Conservation (phyloP, 352 stramenopile genomes). For the Phytophthora chlamydospora region DNA sequence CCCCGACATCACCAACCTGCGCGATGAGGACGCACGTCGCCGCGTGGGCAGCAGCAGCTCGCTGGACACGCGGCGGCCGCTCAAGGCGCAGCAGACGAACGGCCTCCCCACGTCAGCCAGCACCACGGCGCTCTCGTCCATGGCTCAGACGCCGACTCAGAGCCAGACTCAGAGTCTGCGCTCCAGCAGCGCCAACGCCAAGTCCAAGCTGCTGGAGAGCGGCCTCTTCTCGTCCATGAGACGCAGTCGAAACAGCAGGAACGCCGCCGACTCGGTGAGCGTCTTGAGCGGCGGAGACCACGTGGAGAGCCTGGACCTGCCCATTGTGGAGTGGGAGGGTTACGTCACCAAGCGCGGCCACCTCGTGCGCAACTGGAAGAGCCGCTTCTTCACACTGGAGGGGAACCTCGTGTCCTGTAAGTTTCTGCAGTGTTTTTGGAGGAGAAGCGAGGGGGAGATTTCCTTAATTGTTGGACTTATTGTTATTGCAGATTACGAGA, state of each 20-base stretch:
- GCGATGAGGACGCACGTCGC: constrained; percentile 47
- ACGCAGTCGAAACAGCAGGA: constrained; percentile 47
- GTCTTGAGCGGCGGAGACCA: constrained; percentile 50
- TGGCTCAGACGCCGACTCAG: constrained; percentile 25
- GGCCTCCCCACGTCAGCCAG: constrained; percentile 56
- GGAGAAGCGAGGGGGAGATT: background rate
- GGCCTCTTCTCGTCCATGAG: constrained; percentile 65
- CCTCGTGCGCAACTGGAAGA: constrained; percentile 90
- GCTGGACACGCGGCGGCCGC: constrained; percentile 44
- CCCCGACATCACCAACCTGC: constrained; percentile 37
- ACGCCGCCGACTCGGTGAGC: constrained; percentile 12
- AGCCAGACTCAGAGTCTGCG: constrained; percentile 40
- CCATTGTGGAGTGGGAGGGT: constrained; percentile 89
- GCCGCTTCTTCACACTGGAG: constrained; percentile 88
- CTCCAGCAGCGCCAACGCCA: constrained; percentile 53
- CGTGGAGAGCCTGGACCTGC: constrained; percentile 85
- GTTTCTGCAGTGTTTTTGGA: constrained; percentile 8
- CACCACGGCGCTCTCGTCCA: constrained; percentile 60
- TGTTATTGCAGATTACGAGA: constrained; percentile 76
- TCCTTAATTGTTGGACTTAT: background rate
- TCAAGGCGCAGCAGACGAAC: constrained; percentile 28
- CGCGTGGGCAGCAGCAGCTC: constrained; percentile 74
- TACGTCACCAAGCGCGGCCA: constrained; percentile 91
- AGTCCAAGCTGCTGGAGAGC: constrained; percentile 48
- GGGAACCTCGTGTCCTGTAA: constrained; percentile 85